phyloP scores from a whole-genome alignment of 192 early-diverging fungal genomes.

The Backusella australiensis region DNA sequence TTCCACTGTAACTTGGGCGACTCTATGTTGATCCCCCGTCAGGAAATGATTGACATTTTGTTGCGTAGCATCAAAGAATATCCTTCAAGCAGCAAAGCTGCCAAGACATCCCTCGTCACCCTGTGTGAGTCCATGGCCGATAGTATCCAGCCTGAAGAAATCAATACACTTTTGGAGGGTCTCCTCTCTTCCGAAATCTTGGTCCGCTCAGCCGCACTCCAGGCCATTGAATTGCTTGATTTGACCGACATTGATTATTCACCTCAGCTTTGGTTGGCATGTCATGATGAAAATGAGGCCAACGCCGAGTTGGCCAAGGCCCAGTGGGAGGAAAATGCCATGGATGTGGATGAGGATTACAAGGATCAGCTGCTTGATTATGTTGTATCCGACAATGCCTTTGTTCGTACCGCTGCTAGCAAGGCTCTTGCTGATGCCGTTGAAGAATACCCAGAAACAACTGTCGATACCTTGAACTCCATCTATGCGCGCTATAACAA shows the following conservation, averaged over 20 bases:
- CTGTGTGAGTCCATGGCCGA: slow-evolving; percentile 50
- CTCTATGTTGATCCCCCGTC: slow-evolving; percentile 56
- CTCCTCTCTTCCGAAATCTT: slow-evolving; percentile 61
- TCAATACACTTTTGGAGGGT: slow-evolving; percentile 58
- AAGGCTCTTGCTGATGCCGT: slow-evolving; percentile 65
- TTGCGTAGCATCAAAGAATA: slow-evolving; percentile 63
- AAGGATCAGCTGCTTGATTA: slow-evolving; percentile 41
- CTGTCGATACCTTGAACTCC: slow-evolving; percentile 46
- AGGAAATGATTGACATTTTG: slow-evolving; percentile 60
- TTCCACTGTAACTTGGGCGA: slow-evolving; percentile 57
- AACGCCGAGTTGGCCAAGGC: slow-evolving; percentile 52
- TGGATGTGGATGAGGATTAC: slow-evolving; percentile 53
- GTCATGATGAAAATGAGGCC: slow-evolving; percentile 58
- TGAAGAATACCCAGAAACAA: slow-evolving; percentile 49
- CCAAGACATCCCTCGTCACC: slow-evolving; percentile 48
- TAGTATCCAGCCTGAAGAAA: slow-evolving; percentile 46
- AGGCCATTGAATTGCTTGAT: slow-evolving; percentile 58
- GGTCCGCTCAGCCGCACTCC: slow-evolving; percentile 65
- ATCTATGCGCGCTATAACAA: slow-evolving; percentile 63
- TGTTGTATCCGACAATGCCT: slow-evolving; percentile 49
- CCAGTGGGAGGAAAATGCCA: slow-evolving; percentile 66
- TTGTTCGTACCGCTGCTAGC: slow-evolving; percentile 60
- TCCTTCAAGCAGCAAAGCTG: slow-evolving; percentile 52
- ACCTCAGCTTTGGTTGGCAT: slow-evolving; percentile 66
- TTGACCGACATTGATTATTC: slow-evolving; percentile 60